Percentiles rank a stretch among this genome's conserved stretches.
Evolutionary conservation across 2,329 filamentous ascomycete genomes (phyloP).

Genomic region (Ilyonectria sp.): DNA sequence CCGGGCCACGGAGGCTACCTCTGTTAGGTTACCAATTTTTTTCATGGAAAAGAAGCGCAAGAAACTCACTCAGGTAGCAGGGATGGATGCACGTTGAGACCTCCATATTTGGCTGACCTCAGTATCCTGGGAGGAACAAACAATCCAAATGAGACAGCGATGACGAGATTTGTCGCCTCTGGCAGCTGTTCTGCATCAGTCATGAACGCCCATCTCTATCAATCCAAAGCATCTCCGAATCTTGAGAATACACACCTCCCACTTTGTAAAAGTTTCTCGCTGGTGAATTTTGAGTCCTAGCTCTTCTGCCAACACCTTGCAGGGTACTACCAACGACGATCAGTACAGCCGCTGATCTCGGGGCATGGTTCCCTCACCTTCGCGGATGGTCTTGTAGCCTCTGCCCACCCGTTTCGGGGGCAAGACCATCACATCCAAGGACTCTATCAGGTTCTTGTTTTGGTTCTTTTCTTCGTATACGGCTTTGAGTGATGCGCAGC

Average conservation of each 20-base stretch:
- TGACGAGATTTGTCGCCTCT: slow-evolving; percentile 78
- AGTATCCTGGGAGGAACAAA: slow-evolving; percentile 87
- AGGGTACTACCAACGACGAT: slow-evolving; percentile 72
- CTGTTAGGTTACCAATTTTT: slow-evolving; percentile 24
- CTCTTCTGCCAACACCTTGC: slow-evolving; percentile 75
- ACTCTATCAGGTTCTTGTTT: slow-evolving; percentile 72
- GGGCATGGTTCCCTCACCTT: slow-evolving; percentile 66
- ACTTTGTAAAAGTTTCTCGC: slow-evolving; percentile 85
- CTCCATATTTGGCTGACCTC: slow-evolving; percentile 80
- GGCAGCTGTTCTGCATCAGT: slow-evolving; percentile 64
- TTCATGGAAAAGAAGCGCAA: not conserved
- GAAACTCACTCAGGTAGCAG: slow-evolving; percentile 81
- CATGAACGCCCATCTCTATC: not conserved
- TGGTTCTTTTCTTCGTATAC: slow-evolving; percentile 72
- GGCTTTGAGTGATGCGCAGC: slow-evolving; percentile 81
- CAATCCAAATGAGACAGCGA: slow-evolving; percentile 95
- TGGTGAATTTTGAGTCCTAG: slow-evolving; percentile 80
- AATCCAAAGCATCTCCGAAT: not conserved
- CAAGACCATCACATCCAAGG: slow-evolving; percentile 88
- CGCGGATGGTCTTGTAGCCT: slow-evolving; percentile 76
- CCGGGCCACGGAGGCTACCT: slow-evolving; percentile 83
- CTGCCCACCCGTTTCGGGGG: slow-evolving; percentile 85
- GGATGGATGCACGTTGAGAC: slow-evolving; percentile 94
- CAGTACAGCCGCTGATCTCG: not conserved
- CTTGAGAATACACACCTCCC: slow-evolving; percentile 71